Evolutionary conservation across 2,329 filamentous ascomycete genomes (phyloP), one percentile per base, ranked within the genome.

Genomic region (Fusarium drepaniforme): DNA sequence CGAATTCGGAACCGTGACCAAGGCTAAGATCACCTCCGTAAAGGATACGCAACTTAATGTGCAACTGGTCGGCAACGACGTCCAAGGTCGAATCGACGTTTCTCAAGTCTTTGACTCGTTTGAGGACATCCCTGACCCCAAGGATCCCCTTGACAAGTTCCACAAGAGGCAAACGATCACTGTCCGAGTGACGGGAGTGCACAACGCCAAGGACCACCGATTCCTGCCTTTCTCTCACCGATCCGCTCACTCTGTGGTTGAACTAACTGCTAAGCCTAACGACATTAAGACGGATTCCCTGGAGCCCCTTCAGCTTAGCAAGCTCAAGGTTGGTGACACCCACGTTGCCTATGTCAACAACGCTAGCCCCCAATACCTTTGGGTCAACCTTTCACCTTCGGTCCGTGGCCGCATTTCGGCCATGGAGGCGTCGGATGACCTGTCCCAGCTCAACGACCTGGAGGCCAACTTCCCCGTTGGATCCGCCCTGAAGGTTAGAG

Each of bases 1-100:
- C 59, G 86, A 86, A 2, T 87, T 95, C 35, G 96, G 96, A 64
- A 93, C 89, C 75, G 82, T 93, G 57, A 91, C 92, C 9, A 95
- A 94, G 80, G 96, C 94, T 44, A 93, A 89, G 77, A 90, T 99
- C 53, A 90, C 90, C n/a, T 94, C 94, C 0, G 86, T 98, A 80
- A 98, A 97, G 83, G 92, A 93, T 59, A 98, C 96, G 0, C 97
- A 99, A 81, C 86, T 98, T 66, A 98, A 98, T 76, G 95, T 99
- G 8, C 91, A 94, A 75, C 88, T 98, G 61, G 93, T 94, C 51
- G 94, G 97, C 80, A 82, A 74, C 40, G 77, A 83, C 18, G 88
- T 97, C 11, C 94, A 97, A 81, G 97, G 96, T n/a, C 94, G 97
- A 21, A 92, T 99, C 70, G 96, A 98, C 80, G 90, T 97, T 8